Conservation (phyloP, 2,329 filamentous ascomycete species). For the Xylariaceae sp. region DNA sequence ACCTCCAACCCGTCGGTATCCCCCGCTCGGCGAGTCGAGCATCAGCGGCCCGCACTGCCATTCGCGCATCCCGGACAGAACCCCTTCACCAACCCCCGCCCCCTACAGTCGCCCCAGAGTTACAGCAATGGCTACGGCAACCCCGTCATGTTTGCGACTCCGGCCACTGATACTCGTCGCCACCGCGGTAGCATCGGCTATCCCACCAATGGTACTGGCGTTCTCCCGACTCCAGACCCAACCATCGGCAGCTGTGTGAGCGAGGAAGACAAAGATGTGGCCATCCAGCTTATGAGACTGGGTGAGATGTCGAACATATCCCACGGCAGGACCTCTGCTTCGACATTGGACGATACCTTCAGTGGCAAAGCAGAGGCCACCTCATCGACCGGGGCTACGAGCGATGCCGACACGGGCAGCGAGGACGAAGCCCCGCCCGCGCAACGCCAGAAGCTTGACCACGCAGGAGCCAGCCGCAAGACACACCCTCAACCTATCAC, state of each 20-base stretch:
- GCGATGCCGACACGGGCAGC: constrained; percentile 64
- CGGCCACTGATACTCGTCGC: constrained; percentile 53
- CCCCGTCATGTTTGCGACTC: constrained; percentile 54
- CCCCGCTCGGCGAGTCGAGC: constrained; percentile 72
- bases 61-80: constrained; percentile 71
- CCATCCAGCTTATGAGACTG: constrained; percentile 91
- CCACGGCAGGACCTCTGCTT: constrained; percentile 85
- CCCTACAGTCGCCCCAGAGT: constrained; percentile 77
- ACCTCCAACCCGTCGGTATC: constrained; percentile 98
- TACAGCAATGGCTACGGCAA: constrained; percentile 52
- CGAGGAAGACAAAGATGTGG: constrained; percentile 88
- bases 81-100: constrained; percentile 68
- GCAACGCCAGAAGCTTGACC: constrained; percentile 50
- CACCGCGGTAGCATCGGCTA: constrained; percentile 57
- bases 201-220: constrained; percentile 42
- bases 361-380: constrained; percentile 81
- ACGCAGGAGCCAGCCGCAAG: constrained; percentile 33
- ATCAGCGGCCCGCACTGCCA: constrained; percentile 64
- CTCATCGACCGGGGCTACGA: constrained; percentile 79
- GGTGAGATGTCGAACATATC: constrained; percentile 92
- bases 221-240: constrained; percentile 91
- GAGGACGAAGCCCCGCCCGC: constrained; percentile 54
- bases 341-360: constrained; percentile 86
- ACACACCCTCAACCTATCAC: constrained; percentile 45
- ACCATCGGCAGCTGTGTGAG: constrained; percentile 96